Conservation (phyloP, 2,329 filamentous ascomycete species). For the Aspergillus japonicus region DNA sequence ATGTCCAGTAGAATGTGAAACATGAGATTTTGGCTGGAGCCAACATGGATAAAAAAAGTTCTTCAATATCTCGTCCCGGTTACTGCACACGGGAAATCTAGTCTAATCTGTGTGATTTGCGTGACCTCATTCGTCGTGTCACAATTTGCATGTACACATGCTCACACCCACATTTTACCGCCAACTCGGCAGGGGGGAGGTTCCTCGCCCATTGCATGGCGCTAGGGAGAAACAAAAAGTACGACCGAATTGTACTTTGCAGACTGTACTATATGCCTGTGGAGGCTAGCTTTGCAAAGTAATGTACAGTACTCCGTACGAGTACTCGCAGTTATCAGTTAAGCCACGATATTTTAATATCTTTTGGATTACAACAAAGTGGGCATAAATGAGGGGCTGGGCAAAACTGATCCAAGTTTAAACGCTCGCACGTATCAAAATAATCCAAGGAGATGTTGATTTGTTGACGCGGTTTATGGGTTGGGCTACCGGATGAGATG, state of each 20-base stretch:
- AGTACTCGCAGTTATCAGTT: too few species aligned
- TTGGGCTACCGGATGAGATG: too few species aligned
- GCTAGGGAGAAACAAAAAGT: background rate
- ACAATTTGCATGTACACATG: background rate
- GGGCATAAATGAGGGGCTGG: background rate
- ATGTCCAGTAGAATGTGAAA: constrained; percentile 1
- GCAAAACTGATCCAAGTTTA: background rate
- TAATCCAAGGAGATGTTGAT: too few species aligned
- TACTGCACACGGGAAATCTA: background rate
- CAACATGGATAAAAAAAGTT: background rate
- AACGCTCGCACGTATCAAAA: background rate
- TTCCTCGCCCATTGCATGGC: too few species aligned
- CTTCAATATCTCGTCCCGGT: background rate
- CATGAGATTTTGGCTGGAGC: background rate
- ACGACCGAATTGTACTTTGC: background rate
- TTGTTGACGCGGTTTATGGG: too few species aligned
- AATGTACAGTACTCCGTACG: too few species aligned
- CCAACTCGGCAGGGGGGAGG: background rate
- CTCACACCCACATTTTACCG: background rate
- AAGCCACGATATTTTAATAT: background rate
- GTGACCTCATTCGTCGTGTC: background rate
- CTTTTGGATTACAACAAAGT: background rate
- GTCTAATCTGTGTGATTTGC: background rate
- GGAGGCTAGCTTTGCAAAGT: too few species aligned
- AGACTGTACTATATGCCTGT: background rate